These are phyloP conservation scores for Gossypium mustelinum DNA, from an alignment of 345 rosid species.

Conservation along the genomic window DNA sequence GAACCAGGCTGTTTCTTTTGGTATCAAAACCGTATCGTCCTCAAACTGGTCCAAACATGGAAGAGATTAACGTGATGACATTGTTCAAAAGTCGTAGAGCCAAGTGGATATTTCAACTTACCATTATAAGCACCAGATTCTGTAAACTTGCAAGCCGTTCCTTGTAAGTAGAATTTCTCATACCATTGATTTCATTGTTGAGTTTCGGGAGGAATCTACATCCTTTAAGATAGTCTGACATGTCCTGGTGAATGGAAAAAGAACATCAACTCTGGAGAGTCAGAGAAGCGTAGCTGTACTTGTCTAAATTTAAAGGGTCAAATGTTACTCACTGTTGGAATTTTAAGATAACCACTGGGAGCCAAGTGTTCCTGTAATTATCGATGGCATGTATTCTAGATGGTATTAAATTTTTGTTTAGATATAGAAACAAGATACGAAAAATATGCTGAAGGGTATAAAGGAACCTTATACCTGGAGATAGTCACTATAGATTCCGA, in stretches of 20 bases:
- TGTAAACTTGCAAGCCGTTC: constrained; percentile 60
- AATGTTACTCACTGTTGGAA: constrained; percentile 63
- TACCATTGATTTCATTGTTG: constrained; percentile 48
- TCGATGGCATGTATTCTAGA: constrained; percentile 9
- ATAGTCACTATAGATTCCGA: constrained; percentile 57
- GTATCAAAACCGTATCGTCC: constrained; percentile 65
- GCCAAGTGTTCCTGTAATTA: constrained; percentile 88
- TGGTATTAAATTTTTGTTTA: not conserved
- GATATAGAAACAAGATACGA: not conserved
- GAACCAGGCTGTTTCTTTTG: constrained; percentile 80
- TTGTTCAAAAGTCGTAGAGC: not conserved
- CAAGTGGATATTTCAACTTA: constrained; percentile 21
- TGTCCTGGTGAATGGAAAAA: constrained; percentile 23
- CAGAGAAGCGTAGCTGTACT: not conserved
- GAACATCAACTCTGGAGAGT: not conserved
- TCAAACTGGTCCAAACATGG: constrained; percentile 51
- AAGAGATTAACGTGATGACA: constrained; percentile 3
- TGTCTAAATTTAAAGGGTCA: not conserved
- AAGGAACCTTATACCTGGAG: constrained; percentile 51
- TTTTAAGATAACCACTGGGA: constrained; percentile 71
- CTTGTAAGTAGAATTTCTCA: constrained; percentile 63
- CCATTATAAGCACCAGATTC: constrained; percentile 76
- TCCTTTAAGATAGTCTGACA: constrained; percentile 40
- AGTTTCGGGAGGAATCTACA: constrained; percentile 68
- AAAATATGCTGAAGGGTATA: constrained; percentile 4